Conservation (phyloP, 768 basidiomycete species). For the Kwoniella sp. region DNA sequence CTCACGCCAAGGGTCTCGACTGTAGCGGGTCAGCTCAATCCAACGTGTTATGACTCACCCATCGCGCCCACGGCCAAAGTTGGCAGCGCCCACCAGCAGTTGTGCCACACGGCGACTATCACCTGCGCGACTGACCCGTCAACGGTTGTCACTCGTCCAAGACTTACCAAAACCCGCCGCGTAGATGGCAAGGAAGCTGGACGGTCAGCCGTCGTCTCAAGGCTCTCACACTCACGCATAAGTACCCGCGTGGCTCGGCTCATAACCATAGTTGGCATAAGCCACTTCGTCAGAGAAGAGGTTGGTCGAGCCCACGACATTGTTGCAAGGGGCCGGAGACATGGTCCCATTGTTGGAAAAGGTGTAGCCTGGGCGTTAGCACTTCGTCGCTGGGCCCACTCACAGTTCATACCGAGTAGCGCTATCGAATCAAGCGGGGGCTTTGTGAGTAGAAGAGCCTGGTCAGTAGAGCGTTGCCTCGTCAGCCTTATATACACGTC, state of each 20-base stretch:
- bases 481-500: no score
- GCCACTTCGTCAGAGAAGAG: conserved; percentile 10
- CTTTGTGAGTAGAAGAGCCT: no score
- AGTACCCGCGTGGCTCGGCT: conserved; percentile 2
- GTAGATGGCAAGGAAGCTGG: conserved; percentile 17
- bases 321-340: conserved; percentile 17
- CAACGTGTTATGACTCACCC: not conserved
- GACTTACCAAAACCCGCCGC: conserved; percentile 8
- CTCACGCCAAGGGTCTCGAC: conserved; percentile 24
- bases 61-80: conserved; percentile 18
- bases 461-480: no score
- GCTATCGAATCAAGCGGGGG: no score
- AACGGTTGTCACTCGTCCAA: not conserved
- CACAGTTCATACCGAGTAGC: no score
- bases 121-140: conserved; percentile 10
- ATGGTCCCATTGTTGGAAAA: not conserved
- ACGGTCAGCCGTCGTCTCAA: not conserved
- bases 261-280: conserved; percentile 27
- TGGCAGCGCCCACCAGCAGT: conserved; percentile 22
- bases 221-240: conserved; percentile 16
- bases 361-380: no score
- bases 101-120: conserved; percentile 7
- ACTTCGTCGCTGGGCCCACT: no score
- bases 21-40: not conserved
- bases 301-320: conserved; percentile 18